Conservation (phyloP, 2,329 filamentous ascomycete species). For the Fusarium piperis region DNA sequence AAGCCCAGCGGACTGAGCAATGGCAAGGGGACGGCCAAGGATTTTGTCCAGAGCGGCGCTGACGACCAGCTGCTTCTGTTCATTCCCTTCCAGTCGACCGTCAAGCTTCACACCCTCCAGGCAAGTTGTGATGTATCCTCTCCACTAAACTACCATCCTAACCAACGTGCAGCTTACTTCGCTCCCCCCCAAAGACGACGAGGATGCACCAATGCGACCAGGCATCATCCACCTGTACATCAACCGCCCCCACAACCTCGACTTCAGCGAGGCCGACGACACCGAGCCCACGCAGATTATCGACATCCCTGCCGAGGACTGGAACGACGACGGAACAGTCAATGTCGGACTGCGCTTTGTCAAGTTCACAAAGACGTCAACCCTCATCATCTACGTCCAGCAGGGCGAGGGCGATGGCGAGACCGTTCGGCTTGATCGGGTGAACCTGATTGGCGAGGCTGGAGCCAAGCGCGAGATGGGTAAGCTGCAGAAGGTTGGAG, state of each 20-base stretch:
- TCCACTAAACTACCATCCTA: conserved; percentile 11
- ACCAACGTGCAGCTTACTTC: conserved; percentile 78
- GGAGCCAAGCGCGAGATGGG: conserved; percentile 94
- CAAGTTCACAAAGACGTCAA: conserved; percentile 95
- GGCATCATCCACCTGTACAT: conserved; percentile 85
- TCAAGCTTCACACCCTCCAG: conserved; percentile 89
- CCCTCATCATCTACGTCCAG: conserved; percentile 86
- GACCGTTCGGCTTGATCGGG: conserved; percentile 82
- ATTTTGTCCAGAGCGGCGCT: conserved; percentile 96
- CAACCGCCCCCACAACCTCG: conserved; percentile 89
- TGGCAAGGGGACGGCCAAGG: conserved; percentile 64
- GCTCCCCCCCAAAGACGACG: conserved; percentile 73
- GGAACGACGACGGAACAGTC: conserved; percentile 81
- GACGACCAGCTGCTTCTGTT: conserved; percentile 97
- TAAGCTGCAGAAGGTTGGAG: conserved; percentile 93
- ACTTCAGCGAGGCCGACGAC: conserved; percentile 94
- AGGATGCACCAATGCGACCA: conserved; percentile 82
- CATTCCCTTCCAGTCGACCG: conserved; percentile 84
- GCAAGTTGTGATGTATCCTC: conserved; percentile 50
- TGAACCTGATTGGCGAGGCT: conserved; percentile 85
- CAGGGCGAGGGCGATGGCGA: conserved; percentile 86
- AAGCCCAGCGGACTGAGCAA: conserved; percentile 73
- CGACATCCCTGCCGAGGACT: conserved; percentile 78
- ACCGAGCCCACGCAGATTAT: conserved; percentile 83
- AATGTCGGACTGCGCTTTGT: conserved; percentile 84